These are phyloP conservation scores for Cladorrhinum samala DNA, from an alignment of 495 filamentous ascomycete species.

Conservation along the genomic window DNA sequence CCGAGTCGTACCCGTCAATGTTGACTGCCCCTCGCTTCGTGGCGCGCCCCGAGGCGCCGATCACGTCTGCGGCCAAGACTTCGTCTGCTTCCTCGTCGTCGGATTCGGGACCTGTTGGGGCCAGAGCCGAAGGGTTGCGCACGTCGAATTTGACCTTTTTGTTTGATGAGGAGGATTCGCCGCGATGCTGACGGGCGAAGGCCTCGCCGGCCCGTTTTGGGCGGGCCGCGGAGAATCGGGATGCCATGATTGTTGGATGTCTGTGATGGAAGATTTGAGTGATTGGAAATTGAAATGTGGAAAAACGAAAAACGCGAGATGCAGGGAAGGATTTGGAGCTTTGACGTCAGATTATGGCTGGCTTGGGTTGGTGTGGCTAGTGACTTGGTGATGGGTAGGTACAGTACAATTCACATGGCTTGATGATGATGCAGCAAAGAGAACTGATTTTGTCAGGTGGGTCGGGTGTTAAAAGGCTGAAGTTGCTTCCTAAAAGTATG, in stretches of 20 bases:
- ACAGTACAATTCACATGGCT: too few species aligned
- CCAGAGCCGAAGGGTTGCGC: slow-evolving; percentile 87
- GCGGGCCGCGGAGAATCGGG: slow-evolving; percentile 57
- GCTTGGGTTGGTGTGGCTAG: background rate
- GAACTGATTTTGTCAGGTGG: too few species aligned
- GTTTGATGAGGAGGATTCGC: slow-evolving; percentile 38
- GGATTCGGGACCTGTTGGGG: slow-evolving; percentile 48
- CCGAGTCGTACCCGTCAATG: slow-evolving; percentile 92
- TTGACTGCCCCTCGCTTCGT: slow-evolving; percentile 89
- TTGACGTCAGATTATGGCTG: slow-evolving; percentile 9
- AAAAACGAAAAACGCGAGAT: background rate
- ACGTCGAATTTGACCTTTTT: slow-evolving; percentile 95
- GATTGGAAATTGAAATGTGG: background rate
- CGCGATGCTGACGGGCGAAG: slow-evolving; percentile 66
- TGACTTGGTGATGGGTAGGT: background rate
- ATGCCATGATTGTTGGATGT: slow-evolving; percentile 56
- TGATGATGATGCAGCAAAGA: too few species aligned
- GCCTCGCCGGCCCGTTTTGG: slow-evolving; percentile 79
- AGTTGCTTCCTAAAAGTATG: too few species aligned
- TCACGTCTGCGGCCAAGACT: slow-evolving; percentile 84
- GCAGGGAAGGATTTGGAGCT: too few species aligned
- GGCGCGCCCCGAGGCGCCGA: slow-evolving; percentile 69
- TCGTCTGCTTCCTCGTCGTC: slow-evolving; percentile 71
- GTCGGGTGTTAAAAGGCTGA: too few species aligned
- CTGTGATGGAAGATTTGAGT: background rate